Evolutionary conservation across 1,284 basidiomycete species (phyloP), one percentile per base, ranked within the genome.

Genomic region (Sanghuangporus sanghuang): DNA sequence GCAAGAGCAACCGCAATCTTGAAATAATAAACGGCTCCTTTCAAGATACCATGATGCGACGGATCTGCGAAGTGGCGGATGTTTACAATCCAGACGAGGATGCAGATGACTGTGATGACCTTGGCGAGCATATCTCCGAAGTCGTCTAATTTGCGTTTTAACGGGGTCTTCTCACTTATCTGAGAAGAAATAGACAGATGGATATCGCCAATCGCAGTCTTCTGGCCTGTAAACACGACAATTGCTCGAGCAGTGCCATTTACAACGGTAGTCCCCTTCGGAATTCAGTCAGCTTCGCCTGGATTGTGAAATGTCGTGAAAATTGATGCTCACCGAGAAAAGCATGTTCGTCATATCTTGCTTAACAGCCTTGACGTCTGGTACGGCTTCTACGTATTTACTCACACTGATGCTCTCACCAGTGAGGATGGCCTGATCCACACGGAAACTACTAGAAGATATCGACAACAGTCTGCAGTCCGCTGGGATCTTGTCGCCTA

Each of bases 1-100:
- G 96, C 95, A 42, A 98, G 81, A 3, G 96, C 94, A 53, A 98
- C 96, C 40, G 95, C 96, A 71, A 98, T 97, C 79, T 97, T 98
- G 84, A 98, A 93, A 77, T 98, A 98, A 76, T 97, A 97, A 66
- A 98, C 85, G 0, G 95, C 95, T 48, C 95, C 95, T 74, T 95
- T 94, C 70, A 97, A 79, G 64, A 79, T 86, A 62, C 95, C 92
- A 69, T 92, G 91, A 73, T 97, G 95, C 23, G 90, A 84, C 11
- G 95, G 93, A 72, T 98, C 95, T 82, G 85, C 89, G 75, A 97
- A 98, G 77, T 97, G 93, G 59, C 92, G 86, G 70, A 95, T 84
- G 77, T 98, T 97, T 78, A 98, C 90, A 66, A 97, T 80, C 95
- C 95, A 97, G 69, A 97, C 95, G 67, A 97, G 87, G 66, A 97